Evolutionary conservation across 2,329 filamentous ascomycete species (phyloP), one percentile per base, ranked within the genome.

Genomic region (Arachnopeziza araneosa): DNA sequence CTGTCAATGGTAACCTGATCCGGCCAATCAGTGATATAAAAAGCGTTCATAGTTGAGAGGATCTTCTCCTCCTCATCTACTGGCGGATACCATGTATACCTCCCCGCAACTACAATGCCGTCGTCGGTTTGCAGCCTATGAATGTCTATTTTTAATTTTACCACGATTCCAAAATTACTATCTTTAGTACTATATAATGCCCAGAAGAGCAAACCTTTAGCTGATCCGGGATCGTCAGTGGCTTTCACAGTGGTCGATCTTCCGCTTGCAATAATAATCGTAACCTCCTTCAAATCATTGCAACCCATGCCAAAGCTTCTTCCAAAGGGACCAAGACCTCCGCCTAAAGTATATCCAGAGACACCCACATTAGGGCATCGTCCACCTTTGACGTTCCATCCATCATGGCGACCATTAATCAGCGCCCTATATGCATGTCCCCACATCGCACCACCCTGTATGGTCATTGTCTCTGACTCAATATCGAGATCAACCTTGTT

Each of bases 191-290:
- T 50, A 26, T 50, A 49, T 4, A 58, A 50, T 12, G 56, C 56
- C 56, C 56, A 54, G 22, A 58, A 58, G 24, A 58, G 51, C 56
- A 48, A 23, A 8, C 56, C 56, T 53, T 58, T 44, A 6, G 23
- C 22, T 44, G 56, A 58, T 3, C 26, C 22, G 6, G 50, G 50
- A 22, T 44, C 22, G 30, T 58, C 50, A n/a, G 4, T 54, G 9
- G 2, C 50, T 17, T 23, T 48, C 9, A 54, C 56, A 1, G 56
- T 58, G 14, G 49, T 19, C 19, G 4, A 5, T 2, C 26, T 44
- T 19, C 50, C 56, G 30, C 24, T 50, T 24, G 56, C 56, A 5
- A 26, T 58, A n/a, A 58, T 26, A 24, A 58, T 54, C 1, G 56
- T 53, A 7, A 24, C 50, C 14, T 58, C 50, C 6, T 51, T 24